A percentile compares a stretch with the other conserved stretches of the same genome.
Conservation (phyloP, 1,139 yeast species). For the Lodderomyces orthopsilosis region DNA sequence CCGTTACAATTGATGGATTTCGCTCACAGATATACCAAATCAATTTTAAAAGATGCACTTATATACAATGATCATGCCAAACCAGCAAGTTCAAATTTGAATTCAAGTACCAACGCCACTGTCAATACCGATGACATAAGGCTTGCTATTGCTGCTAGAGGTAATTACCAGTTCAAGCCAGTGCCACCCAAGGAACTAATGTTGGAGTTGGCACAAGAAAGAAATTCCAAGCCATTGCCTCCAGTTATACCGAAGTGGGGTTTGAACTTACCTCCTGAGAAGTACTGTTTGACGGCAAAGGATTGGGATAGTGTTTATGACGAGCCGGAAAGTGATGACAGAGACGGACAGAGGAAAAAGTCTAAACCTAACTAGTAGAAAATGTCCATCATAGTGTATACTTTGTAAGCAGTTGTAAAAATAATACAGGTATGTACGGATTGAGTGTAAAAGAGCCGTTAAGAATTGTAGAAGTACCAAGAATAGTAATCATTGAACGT, state of each 20-base stretch:
- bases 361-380: slow-evolving; percentile 7
- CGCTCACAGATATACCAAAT: slow-evolving; percentile 84
- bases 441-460: no score
- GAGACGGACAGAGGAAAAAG: slow-evolving; percentile 9
- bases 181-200: slow-evolving; percentile 91
- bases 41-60: slow-evolving; percentile 84
- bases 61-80: slow-evolving; percentile 82
- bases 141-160: slow-evolving; percentile 88
- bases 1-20: slow-evolving; percentile 95
- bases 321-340: slow-evolving; percentile 28
- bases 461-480: slow-evolving; percentile 2
- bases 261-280: slow-evolving; percentile 92
- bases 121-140: slow-evolving; percentile 87
- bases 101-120: slow-evolving; percentile 39
- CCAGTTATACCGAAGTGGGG: slow-evolving; percentile 94
- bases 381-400: not conserved
- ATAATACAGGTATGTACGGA: not conserved
- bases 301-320: slow-evolving; percentile 59
- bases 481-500: no score
- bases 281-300: slow-evolving; percentile 84
- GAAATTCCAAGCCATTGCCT: slow-evolving; percentile 87
- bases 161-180: slow-evolving; percentile 93
- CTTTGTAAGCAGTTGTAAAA: not conserved
- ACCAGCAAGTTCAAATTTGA: slow-evolving; percentile 30
- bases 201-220: slow-evolving; percentile 86